Base-by-base conservation (phyloP, 2,329 filamentous ascomycete genomes). In the Pleoardoris graminearum region DNA sequence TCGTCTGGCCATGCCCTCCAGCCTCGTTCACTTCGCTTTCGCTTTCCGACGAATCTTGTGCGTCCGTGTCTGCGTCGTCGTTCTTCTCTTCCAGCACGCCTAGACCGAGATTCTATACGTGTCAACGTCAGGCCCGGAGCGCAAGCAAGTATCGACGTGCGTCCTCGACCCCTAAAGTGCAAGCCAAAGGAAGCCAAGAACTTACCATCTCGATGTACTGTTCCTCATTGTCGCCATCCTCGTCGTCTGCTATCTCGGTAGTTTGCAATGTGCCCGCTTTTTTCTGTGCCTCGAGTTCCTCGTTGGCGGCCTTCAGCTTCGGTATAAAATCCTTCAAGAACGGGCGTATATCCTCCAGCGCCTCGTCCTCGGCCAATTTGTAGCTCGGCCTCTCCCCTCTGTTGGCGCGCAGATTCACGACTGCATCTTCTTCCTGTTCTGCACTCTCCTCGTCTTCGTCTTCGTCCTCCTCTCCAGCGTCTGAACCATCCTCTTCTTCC, bases 31-130 rank as follows among this genome's bases (percentile, higher is more conserved):
- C 55, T 17, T 66, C 62, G 42, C 61, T 63, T n/a, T 62, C 61
- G 44, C 59, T 62, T 3, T 57, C 61, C 3, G 62, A 59, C 17
- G 51, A 47, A 8, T 63, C 19, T 11, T 6, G 30, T 6, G 7
- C 19, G 6, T 17, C 29, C 4, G 11, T 58, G 30, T 55, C 54
- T 22, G 58, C 62, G 33, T 68, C 57, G 0, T 64, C 59, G 35
- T 72, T 67, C 52, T 73, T 65, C 51, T 74, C 68, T 61, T 79
- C 73, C 3, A 78, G 65, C 12, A 79, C 76, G n/a, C 76, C 76
- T 30, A 79, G 68, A 19, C 76, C 76, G n/a, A 79, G 74, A 55
- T 78, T 59, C 65, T 70, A 42, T 27, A 43, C 37, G 7, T 42
- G 59, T 64, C 32, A 65, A 50, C 21, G 27, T 19, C 23, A 30